Base-by-base conservation (phyloP, 2,329 filamentous ascomycete genomes). In the Cytospora paraplurivora region DNA sequence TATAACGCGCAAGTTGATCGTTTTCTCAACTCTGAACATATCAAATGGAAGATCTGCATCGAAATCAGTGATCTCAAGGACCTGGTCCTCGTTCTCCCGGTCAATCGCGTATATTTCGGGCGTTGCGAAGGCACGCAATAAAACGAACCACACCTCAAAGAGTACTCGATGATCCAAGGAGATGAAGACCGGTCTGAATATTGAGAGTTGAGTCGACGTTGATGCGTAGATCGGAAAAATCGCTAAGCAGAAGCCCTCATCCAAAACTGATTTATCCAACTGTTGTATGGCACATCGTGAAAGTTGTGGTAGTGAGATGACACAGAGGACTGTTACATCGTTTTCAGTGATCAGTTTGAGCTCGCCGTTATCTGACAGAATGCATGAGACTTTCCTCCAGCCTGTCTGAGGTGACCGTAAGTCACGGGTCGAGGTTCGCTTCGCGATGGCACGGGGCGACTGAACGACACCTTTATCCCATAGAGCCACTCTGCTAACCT, bases 121-220 rank as follows among this genome's bases (percentile, higher is more conserved):
- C 53, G 96, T 88, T 0, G 94, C 92, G 74, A 97, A 97, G 0
- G 94, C 93, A 67, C 94, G 87, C 35, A 99, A 76, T 11, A 99
- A 80, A 7, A 97, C 93, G 71, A 96, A 94, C 95, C 95, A 99
- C 13, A 97, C 95, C 74, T 99, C 95, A 71, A 96, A 97, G n/a
- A 96, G 81, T 7, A 96, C 87, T 50, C 93, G 86, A 33, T 87
- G 93, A 69, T 98, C 94, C 52, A 97, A 78, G 4, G 92, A 90
- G 38, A 99, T 81, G 73, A 96, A 97, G 41, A 98, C 88, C 0
- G 95, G 94, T n/a, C 91, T 87, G 64, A 92, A 88, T 34, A 94
- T 85, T 7, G 90, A 89, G 62, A 94, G 81, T 19, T 89, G 85
- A 3, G 86, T 89, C 1, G 91, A 85, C 21, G 86, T 87, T 11